A percentile compares a stretch with the other conserved stretches of the same genome.
phyloP scores from a whole-genome alignment of 345 rosid species.

The Populus alba region DNA sequence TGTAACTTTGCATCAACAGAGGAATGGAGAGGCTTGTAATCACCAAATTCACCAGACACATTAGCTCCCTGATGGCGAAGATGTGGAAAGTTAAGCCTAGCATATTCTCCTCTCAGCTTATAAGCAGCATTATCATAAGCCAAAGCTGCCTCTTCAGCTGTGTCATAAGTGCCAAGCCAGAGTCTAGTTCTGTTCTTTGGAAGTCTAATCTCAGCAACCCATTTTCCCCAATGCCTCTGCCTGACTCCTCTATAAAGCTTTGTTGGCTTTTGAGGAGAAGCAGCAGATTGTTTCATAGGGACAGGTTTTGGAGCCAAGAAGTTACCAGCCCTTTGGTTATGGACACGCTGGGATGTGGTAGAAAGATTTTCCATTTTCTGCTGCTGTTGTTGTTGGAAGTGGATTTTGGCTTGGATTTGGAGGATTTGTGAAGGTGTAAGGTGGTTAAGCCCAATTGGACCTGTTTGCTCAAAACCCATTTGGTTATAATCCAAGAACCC shows the following conservation, averaged over 20 bases:
- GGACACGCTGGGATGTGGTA: not conserved
- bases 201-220: slow-evolving; percentile 42
- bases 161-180: slow-evolving; percentile 94
- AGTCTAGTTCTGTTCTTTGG: slow-evolving; percentile 89
- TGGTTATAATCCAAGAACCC: slow-evolving; percentile 11
- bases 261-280: slow-evolving; percentile 15
- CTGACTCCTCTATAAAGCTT: slow-evolving; percentile 35
- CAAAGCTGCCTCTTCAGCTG: slow-evolving; percentile 87
- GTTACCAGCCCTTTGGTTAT: slow-evolving; percentile 21
- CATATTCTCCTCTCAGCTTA: slow-evolving; percentile 77
- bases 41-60: slow-evolving; percentile 28
- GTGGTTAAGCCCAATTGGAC: slow-evolving; percentile 57
- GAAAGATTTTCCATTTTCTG: slow-evolving; percentile 13
- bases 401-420: slow-evolving; percentile 52
- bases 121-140: slow-evolving; percentile 91
- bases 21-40: slow-evolving; percentile 74
- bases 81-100: slow-evolving; percentile 88
- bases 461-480: slow-evolving; percentile 34
- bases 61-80: slow-evolving; percentile 43
- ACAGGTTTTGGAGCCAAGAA: slow-evolving; percentile 23
- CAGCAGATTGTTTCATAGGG: slow-evolving; percentile 26
- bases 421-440: slow-evolving; percentile 60
- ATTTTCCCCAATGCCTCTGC: slow-evolving; percentile 38
- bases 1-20: slow-evolving; percentile 81
- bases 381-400: slow-evolving; percentile 33